Base-by-base conservation (phyloP, 2,329 filamentous ascomycete species). In the Akanthomyces dipterigenus region DNA sequence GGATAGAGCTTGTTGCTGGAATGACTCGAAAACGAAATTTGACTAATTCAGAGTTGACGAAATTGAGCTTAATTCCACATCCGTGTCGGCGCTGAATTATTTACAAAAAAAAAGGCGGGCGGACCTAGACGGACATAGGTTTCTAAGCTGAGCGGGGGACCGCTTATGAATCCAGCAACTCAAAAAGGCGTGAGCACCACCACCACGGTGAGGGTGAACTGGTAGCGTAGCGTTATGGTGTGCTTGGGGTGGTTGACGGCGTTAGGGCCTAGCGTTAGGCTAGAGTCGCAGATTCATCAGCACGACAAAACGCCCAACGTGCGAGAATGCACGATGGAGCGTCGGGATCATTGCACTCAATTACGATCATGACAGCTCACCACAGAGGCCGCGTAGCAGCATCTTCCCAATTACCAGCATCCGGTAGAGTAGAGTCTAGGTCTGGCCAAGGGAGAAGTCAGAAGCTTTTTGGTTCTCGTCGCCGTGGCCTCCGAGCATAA, bases 71-170 rank as follows among this genome's bases (percentile, higher is more conserved):
- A 26, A 38, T 40, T 40, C 22, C 50, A 38, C 20, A n/a, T 24
- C 14, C 7, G 20, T n/a, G 14, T 34, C 31, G 31, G 31, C 31
- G 2, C 3, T 31, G 26, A 55, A 58, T 58, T 58, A 49, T 49
- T 49, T n/a, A n/a, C n/a, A n/a, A n/a, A 58, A 58, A 22, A 26
- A 5, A 18, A 3, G 36, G 20, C 5, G 31, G 24, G 46, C 55
- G 55, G 43, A 48, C n/a, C 31, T 60, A 53, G 24, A 16, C 56
- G 56, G 56, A 60, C 48, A 60, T 53, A 12, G 43, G 56, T 60
- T 60, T 60, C 56, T 53, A 60, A 60, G 38, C 56, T 34, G 31
- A 34, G 36, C 48, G 40, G 46, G 5, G 34, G 20, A 7, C 22
- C 6, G 56, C 42, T 60, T 60, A 60, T 50, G 38, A 60, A 60